phyloP scores from a whole-genome alignment of 2,329 filamentous ascomycete genomes.

The Zalaria sp. region DNA sequence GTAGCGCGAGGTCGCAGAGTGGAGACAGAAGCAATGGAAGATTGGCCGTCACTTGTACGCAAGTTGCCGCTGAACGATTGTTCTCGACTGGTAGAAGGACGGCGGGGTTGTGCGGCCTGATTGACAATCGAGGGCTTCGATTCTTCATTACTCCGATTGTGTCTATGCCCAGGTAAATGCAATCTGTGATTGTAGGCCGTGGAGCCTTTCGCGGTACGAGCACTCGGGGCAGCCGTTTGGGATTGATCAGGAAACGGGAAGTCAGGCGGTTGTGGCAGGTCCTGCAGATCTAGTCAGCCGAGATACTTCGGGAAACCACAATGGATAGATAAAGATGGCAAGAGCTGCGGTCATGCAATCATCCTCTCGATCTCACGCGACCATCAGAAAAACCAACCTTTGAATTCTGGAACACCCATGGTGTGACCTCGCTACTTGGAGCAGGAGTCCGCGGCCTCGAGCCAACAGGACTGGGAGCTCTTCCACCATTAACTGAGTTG shows the following conservation, averaged over 20 bases:
- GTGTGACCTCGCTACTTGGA: slow-evolving; percentile 70
- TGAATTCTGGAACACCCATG: slow-evolving; percentile 74
- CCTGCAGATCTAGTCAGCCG: neutral
- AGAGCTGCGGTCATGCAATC: too few species aligned
- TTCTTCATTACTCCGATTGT: slow-evolving; percentile 53
- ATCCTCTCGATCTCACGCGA: too few species aligned
- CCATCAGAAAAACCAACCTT: neutral
- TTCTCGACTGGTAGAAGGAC: slow-evolving; percentile 64
- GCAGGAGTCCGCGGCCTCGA: slow-evolving; percentile 57
- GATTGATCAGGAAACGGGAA: too few species aligned
- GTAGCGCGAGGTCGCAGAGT: slow-evolving; percentile 49
- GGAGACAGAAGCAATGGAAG: slow-evolving; percentile 32
- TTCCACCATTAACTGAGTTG: slow-evolving; percentile 48
- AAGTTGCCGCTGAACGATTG: slow-evolving; percentile 45
- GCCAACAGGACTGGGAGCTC: slow-evolving; percentile 55
- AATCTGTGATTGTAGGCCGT: slow-evolving; percentile 43
- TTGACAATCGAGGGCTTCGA: slow-evolving; percentile 18
- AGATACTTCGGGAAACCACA: too few species aligned
- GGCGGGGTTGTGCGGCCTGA: slow-evolving; percentile 29
- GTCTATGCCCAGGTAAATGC: slow-evolving; percentile 52
- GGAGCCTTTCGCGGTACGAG: slow-evolving; percentile 15
- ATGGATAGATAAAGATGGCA: too few species aligned
- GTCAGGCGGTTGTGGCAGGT: neutral
- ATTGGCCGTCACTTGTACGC: slow-evolving; percentile 39
- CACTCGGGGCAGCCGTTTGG: too few species aligned